A percentile compares a stretch with the other conserved stretches of the same genome.
phyloP scores from a whole-genome alignment of 192 early-diverging fungal genomes.

The Coemansia sp. region DNA sequence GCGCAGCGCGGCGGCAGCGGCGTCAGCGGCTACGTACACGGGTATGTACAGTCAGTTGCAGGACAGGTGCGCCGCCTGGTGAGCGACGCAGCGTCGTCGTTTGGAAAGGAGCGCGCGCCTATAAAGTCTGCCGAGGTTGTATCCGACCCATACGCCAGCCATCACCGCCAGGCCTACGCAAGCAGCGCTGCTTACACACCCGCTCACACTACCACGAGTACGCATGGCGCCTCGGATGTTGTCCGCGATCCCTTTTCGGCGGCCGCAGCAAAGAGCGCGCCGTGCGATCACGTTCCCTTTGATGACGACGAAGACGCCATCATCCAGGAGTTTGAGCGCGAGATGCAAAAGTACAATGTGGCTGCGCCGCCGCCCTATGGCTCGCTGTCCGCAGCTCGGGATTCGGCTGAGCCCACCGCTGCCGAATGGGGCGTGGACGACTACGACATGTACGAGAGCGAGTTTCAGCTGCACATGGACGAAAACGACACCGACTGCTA shows the following conservation, averaged over 20 bases:
- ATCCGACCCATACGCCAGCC: conserved; percentile 38
- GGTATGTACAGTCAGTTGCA: conserved; percentile 48
- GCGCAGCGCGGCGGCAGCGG: conserved; percentile 8
- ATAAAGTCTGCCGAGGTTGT: conserved; percentile 21
- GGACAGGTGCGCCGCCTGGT: conserved; percentile 52
- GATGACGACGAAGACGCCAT: conserved; percentile 55
- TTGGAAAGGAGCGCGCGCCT: conserved; percentile 15
- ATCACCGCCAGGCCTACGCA: conserved; percentile 10
- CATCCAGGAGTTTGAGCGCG: conserved; percentile 56
- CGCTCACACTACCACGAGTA: not conserved
- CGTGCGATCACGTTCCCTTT: conserved; percentile 43
- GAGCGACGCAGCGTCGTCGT: conserved; percentile 35
- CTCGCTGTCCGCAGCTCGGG: not conserved
- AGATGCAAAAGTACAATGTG: conserved; percentile 46
- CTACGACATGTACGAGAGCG: conserved; percentile 32
- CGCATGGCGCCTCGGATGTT: conserved; percentile 16
- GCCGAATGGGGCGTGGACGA: conserved; percentile 20
- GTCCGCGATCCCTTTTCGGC: conserved; percentile 48
- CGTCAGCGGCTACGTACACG: conserved; percentile 43
- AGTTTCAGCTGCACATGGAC: conserved; percentile 27
- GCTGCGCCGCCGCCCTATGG: not conserved
- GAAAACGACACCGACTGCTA: conserved; percentile 22
- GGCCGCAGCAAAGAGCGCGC: not conserved
- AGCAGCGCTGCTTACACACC: not conserved
- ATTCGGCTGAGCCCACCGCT: not conserved